Percentiles rank a stretch among this genome's conserved stretches.
Evolutionary conservation across 2,329 filamentous ascomycete genomes (phyloP).

Genomic region (Xylariales sp.): DNA sequence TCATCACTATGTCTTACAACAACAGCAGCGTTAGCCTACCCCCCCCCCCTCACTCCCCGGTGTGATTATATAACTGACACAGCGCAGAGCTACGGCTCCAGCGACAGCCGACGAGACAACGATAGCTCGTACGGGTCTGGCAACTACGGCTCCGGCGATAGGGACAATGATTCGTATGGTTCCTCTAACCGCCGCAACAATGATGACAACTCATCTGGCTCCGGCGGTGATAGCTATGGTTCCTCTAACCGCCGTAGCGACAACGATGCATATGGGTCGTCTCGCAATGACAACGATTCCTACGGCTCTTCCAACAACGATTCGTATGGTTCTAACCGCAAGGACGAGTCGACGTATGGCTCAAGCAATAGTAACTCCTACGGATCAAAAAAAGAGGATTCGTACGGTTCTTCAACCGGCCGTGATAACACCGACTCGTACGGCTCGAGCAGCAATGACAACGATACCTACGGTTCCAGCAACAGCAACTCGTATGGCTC

Average conservation of each 20-base stretch:
- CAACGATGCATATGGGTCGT: slow-evolving; percentile 21
- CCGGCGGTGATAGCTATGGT: slow-evolving; percentile 27
- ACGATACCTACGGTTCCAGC: slow-evolving; percentile 27
- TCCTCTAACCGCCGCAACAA: slow-evolving; percentile 26
- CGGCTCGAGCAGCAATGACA: not conserved
- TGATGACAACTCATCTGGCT: slow-evolving; percentile 10
- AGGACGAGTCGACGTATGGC: not conserved
- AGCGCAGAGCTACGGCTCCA: slow-evolving; percentile 41
- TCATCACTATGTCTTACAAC: slow-evolving; percentile 58
- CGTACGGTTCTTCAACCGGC: not conserved
- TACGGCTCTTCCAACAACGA: slow-evolving; percentile 36
- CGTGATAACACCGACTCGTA: slow-evolving; percentile 23
- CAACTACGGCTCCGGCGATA: slow-evolving; percentile 29
- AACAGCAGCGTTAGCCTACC: slow-evolving; percentile 53
- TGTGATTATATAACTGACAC: slow-evolving; percentile 16
- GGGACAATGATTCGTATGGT: slow-evolving; percentile 37
- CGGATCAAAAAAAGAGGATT: slow-evolving; percentile 31
- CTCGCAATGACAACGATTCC: slow-evolving; percentile 33
- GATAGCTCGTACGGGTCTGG: slow-evolving; percentile 31
- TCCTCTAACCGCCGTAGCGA: slow-evolving; percentile 19
- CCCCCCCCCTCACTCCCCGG: not conserved
- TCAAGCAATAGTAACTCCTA: not conserved
- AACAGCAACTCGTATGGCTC: slow-evolving; percentile 37
- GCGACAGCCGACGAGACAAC: slow-evolving; percentile 22
- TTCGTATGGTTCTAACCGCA: slow-evolving; percentile 10